Conservation (phyloP, 306 rosid species). For the Senna siamea region DNA sequence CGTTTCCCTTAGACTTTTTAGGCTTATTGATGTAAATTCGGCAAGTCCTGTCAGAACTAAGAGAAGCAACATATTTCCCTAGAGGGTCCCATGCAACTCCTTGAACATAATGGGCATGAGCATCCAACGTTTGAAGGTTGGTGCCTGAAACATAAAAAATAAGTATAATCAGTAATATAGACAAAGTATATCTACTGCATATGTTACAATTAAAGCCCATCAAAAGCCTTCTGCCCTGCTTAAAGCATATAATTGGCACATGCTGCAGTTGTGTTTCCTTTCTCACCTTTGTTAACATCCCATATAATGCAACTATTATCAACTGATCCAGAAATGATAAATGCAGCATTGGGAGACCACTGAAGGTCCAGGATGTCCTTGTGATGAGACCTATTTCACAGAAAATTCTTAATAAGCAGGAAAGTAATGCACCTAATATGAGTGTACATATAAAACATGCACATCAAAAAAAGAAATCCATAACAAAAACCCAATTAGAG, state of each 20-base stretch:
- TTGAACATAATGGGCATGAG: conserved; percentile 94
- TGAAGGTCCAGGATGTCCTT: conserved; percentile 89
- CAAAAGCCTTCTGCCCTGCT: conserved; percentile 24
- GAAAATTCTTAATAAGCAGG: conserved; percentile 38
- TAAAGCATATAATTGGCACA: conserved; percentile 16
- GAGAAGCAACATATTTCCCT: conserved; percentile 76
- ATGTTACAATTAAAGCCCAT: conserved; percentile 22
- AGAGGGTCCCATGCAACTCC: conserved; percentile 98
- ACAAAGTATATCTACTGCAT: not conserved
- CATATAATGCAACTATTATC: conserved; percentile 95
- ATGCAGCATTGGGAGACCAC: conserved; percentile 80
- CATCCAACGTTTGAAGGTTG: conserved; percentile 81
- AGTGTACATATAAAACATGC: not conserved
- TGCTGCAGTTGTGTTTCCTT: conserved; percentile 5
- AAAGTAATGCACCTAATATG: conserved; percentile 27
- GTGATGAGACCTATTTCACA: conserved; percentile 73
- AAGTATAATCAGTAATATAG: conserved; percentile 21
- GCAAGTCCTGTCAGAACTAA: conserved; percentile 94
- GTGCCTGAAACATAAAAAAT: conserved; percentile 61
- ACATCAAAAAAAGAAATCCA: not conserved
- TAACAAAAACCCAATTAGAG: not conserved
- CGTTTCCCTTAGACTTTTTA: conserved; percentile 66
- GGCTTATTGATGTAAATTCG: conserved; percentile 78
- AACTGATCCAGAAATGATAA: conserved; percentile 86
- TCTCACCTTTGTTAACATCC: conserved; percentile 86